Evolutionary conservation across 805 yeast species (phyloP), one percentile per base, ranked within the genome.

Genomic region (Saccharomyces cerevisiae): DNA sequence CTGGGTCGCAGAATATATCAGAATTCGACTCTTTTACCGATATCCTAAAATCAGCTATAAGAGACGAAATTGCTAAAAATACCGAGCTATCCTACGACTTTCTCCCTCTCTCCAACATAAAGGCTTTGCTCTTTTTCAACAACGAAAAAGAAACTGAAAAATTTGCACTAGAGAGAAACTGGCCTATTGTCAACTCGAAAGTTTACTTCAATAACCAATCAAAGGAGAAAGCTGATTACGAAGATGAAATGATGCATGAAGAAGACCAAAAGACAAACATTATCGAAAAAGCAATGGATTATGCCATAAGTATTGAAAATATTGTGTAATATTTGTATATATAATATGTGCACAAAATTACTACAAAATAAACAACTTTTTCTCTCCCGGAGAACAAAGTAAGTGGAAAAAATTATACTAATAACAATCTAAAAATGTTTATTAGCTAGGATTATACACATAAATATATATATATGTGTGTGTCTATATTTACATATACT

Each of bases 241-340:
- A 73, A 54, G 64, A 66, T 9, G 71, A 73, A 51, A 73, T 72
- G 43, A 36, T 27, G 14, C 59, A 55, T 21, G 46, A 41, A 11
- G 55, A 48, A 14, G 48, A 49, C 13, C 59, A 53, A 26, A 51
- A 54, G 21, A 47, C 59, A 14, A 75, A 67, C 49, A 64, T 71
- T 46, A 82, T 89, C 53, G 83, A 77, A 60, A 85, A 87, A 66
- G 81, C 91, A n/a, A 78, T 92, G 60, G 82, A 79, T 57, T 92
- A 90, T 66, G 97, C 97, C 11, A 85, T 84, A 58, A 94, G 89
- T 71, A 83, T 94, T 67, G 99, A 94, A 74, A 86, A 94, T 21
- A 94, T 92, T 70, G 84, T 92, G 51, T 91, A 79, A 31, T 4
- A 31, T 31, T 4, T 46, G 22, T 31, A 13, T 31, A 13, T 17